phyloP scores from a whole-genome alignment of 2,329 filamentous ascomycete species.

The Penicillium sp. region DNA sequence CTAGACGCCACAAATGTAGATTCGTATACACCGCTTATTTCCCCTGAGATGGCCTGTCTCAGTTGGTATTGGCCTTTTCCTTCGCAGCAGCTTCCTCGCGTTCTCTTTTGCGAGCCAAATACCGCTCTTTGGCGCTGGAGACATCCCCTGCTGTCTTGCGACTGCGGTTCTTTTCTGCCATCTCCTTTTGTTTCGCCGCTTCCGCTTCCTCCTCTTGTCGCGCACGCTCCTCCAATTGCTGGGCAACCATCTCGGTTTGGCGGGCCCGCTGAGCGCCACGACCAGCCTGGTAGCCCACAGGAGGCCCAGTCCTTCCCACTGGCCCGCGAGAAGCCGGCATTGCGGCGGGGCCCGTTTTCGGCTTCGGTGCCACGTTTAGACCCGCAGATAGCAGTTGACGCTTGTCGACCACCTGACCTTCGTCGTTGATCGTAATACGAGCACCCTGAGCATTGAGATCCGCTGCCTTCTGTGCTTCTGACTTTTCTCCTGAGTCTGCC shows the following conservation, averaged over 20 bases:
- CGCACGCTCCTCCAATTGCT: constrained; percentile 58
- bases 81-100: constrained; percentile 40
- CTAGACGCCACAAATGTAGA: neutral
- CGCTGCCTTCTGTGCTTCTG: constrained; percentile 56
- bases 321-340: constrained; percentile 16
- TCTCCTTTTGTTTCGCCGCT: constrained; percentile 52
- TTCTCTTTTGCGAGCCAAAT: constrained; percentile 61
- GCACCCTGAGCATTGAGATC: constrained; percentile 55
- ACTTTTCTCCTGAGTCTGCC: constrained; percentile 38
- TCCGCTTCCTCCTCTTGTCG: constrained; percentile 61
- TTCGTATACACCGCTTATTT: neutral
- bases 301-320: constrained; percentile 12
- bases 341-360: constrained; percentile 39
- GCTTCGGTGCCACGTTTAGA: constrained; percentile 60
- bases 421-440: constrained; percentile 61
- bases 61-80: constrained; percentile 18
- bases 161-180: constrained; percentile 59
- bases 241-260: constrained; percentile 62
- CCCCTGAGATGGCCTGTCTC: neutral
- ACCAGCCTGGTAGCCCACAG: constrained; percentile 36
- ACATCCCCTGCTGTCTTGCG: constrained; percentile 60
- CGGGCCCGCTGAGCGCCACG: constrained; percentile 52
- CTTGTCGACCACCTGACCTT: constrained; percentile 66
- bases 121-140: constrained; percentile 61
- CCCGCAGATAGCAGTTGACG: constrained; percentile 63